These are phyloP conservation scores for Populus alba DNA, from an alignment of 345 rosid genomes.

Conservation along the genomic window DNA sequence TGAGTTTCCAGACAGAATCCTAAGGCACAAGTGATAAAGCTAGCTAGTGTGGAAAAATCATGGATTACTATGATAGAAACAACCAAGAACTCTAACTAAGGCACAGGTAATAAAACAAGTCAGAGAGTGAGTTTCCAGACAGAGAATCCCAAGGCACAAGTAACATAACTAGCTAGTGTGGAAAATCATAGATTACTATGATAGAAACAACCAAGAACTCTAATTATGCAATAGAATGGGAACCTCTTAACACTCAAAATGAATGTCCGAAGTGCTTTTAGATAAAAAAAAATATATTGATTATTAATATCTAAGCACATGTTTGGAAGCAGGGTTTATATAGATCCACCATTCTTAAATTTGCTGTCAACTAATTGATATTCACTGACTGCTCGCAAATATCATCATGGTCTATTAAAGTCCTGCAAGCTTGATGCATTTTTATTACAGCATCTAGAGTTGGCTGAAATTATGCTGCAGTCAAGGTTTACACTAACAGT, in stretches of 20 bases:
- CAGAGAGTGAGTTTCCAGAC: no score
- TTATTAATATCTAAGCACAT: neutral
- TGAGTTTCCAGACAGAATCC: no score
- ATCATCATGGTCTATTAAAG: neutral
- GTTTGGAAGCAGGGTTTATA: neutral
- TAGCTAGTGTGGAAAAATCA: no score
- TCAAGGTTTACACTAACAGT: neutral
- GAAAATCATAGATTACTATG: no score
- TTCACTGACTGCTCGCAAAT: neutral
- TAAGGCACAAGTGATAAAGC: no score
- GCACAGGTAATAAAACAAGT: no score
- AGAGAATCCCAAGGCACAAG: no score
- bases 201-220: no score
- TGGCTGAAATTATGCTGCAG: neutral
- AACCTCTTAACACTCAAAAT: neutral
- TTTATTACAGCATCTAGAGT: neutral
- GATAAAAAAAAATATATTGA: neutral
- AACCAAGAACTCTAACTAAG: no score
- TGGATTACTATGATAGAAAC: no score
- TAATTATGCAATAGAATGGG: neutral
- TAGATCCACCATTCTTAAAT: neutral
- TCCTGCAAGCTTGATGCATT: no score
- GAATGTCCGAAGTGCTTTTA: neutral
- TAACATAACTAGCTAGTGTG: no score
- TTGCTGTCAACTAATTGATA: neutral